Percentiles rank a stretch among this genome's conserved stretches.
phyloP scores from a whole-genome alignment of 306 rosid species.

The Corylus avellana region DNA sequence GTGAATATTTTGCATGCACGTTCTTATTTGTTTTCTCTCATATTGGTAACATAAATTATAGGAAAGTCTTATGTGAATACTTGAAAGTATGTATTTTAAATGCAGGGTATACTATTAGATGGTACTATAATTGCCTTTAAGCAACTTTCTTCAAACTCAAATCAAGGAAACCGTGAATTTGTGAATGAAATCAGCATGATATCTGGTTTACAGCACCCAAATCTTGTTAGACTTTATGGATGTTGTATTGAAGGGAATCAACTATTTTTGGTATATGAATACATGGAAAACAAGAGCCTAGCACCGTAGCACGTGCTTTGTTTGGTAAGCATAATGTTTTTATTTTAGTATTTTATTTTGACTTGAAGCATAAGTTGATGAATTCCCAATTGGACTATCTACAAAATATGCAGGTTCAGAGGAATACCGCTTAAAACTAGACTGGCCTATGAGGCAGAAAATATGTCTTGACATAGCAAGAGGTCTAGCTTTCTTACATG shows the following conservation, averaged over 20 bases:
- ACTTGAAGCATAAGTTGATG: neutral
- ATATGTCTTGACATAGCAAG: slow-evolving; percentile 64
- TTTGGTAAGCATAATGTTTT: slow-evolving; percentile 45
- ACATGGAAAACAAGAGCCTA: slow-evolving; percentile 60
- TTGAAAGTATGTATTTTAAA: neutral
- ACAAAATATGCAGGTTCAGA: neutral
- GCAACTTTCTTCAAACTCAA: slow-evolving; percentile 52
- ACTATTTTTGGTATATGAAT: slow-evolving; percentile 58
- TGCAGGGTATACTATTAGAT: slow-evolving; percentile 53
- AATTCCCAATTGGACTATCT: neutral
- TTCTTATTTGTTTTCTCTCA: too few species aligned
- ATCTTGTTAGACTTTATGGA: slow-evolving; percentile 64
- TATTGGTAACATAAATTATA: neutral
- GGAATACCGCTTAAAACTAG: slow-evolving; percentile 37
- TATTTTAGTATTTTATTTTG: neutral
- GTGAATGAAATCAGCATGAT: slow-evolving; percentile 56
- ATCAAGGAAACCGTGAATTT: slow-evolving; percentile 59
- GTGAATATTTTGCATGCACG: too few species aligned
- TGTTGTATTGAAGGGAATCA: slow-evolving; percentile 59
- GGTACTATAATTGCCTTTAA: slow-evolving; percentile 57
- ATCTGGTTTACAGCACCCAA: slow-evolving; percentile 63
- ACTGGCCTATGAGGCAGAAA: slow-evolving; percentile 60
- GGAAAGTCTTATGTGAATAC: too few species aligned
- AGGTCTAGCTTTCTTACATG: slow-evolving; percentile 66
- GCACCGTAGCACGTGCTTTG: slow-evolving; percentile 52